phyloP scores from a whole-genome alignment of 2,329 filamentous ascomycete species.

The Neofusicoccum ribis region DNA sequence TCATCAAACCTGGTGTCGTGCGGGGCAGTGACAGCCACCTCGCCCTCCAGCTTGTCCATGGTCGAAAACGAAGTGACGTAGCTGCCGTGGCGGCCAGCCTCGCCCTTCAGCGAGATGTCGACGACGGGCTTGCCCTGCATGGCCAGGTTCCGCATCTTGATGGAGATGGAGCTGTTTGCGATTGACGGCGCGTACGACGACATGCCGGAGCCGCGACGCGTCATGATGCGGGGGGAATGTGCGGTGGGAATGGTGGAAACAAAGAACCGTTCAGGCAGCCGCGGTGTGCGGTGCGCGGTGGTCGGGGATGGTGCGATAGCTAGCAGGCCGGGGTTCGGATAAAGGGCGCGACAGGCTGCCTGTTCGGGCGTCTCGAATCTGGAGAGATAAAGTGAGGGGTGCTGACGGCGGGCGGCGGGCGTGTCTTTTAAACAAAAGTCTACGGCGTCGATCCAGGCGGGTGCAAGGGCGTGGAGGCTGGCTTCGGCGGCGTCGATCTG shows the following conservation, averaged over 20 bases:
- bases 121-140: slow-evolving; percentile 42
- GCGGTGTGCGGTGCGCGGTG: neutral
- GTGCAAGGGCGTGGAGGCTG: slow-evolving; percentile 2
- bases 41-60: slow-evolving; percentile 58
- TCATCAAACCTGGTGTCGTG: slow-evolving; percentile 58
- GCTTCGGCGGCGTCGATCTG: slow-evolving; percentile 16
- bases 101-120: slow-evolving; percentile 43
- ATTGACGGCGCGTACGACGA: neutral
- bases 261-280: neutral
- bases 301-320: neutral
- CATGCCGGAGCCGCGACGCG: neutral
- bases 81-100: slow-evolving; percentile 29
- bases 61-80: slow-evolving; percentile 56
- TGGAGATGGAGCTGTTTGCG: slow-evolving; percentile 17
- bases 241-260: neutral
- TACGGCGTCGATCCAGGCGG: neutral
- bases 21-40: slow-evolving; percentile 51
- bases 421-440: neutral
- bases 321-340: neutral
- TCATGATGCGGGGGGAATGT: neutral
- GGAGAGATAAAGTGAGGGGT: neutral
- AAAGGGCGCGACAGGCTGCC: neutral
- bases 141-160: slow-evolving; percentile 36
- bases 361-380: neutral
- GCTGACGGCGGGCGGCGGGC: neutral